Base-by-base conservation (phyloP, 306 rosid genomes). In the Lathyrus tuberosus region DNA sequence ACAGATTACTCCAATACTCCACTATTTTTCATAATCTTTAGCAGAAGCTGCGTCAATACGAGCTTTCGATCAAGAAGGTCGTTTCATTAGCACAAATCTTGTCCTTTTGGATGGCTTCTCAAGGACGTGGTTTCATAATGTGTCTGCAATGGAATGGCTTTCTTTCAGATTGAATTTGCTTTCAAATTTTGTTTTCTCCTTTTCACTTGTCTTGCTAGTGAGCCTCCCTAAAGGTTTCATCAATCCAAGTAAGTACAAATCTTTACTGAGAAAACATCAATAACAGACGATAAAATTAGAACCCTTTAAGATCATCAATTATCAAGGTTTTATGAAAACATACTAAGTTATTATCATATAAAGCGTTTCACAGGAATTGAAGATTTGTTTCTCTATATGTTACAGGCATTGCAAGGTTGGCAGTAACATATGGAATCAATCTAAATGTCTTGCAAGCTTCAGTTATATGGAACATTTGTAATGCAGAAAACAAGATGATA, bases 381-480 rank as follows among this genome's bases (percentile, higher is more conserved):
- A 8, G 15, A 57, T 28, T 43, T 24, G 1, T 62, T 63, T 64
- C 76, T 65, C 49, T 42, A 49, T 75, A 20, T 28, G 42, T 57
- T 73, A 42, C 90, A 94, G 98, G 97, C 75, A 88, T 90, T 67
- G 98, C 97, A 4, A 97, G 98, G 42, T 84, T 94, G 82, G 98
- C 98, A 12, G 96, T 94, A 44, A 94, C 98, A 43, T 94, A 90
- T 64, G 98, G 98, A 62, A 94, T 94, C 81, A 94, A 88, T 79
- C 59, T 90, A 78, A 94, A 94, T 82, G 96, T 87, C 30, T 26
- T 81, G 80, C 98, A 90, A 86, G 97, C 98, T 78, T 46, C 85
- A 17, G 88, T 87, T 58, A 94, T 94, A 79, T 94, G 97, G 98
- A 90, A 90, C 83, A 85, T 94, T 60, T 94, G 98, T 78, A 88